phyloP scores from a whole-genome alignment of 495 filamentous ascomycete species.

The Penicillium soppii region DNA sequence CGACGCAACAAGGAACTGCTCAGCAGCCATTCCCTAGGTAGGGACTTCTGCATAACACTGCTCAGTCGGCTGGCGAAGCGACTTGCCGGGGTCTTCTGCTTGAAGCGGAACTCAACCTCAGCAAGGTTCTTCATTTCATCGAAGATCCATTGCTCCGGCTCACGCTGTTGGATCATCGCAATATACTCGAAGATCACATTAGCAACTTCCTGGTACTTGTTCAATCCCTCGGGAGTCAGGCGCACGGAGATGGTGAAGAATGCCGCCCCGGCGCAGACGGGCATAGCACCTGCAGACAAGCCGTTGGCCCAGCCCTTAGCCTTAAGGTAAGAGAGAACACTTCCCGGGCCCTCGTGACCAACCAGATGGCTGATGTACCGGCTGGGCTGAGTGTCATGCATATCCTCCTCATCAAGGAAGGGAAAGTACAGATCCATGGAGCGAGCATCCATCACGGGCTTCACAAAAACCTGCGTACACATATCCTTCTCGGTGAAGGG shows the following conservation, averaged over 20 bases:
- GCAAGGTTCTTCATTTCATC: constrained; percentile 85
- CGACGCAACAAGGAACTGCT: constrained; percentile 73
- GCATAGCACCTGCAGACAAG: constrained; percentile 72
- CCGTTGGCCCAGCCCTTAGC: constrained; percentile 93
- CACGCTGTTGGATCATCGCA: constrained; percentile 74
- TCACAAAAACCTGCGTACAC: constrained; percentile 83
- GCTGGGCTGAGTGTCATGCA: constrained; percentile 82
- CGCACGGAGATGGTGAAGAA: constrained; percentile 79
- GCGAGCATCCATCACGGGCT: constrained; percentile 92
- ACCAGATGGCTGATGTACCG: constrained; percentile 92
- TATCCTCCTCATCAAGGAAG: constrained; percentile 81
- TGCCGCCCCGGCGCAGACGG: constrained; percentile 78
- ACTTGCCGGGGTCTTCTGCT: constrained; percentile 85
- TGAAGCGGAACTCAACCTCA: constrained; percentile 92
- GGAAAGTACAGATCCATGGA: constrained; percentile 85
- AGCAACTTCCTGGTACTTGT: constrained; percentile 81
- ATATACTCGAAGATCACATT: constrained; percentile 95
- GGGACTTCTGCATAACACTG: constrained; percentile 82
- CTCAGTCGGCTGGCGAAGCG: constrained; percentile 82
- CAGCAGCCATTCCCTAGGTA: constrained; percentile 82
- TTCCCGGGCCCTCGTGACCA: constrained; percentile 95
- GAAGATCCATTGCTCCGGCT: constrained; percentile 89
- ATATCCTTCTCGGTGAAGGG: constrained; percentile 68
- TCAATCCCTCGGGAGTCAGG: constrained; percentile 82
- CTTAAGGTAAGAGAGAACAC: constrained; percentile 93